These are phyloP conservation scores for Leptographium galeiforme DNA, from an alignment of 2,329 filamentous ascomycete genomes.

Conservation along the genomic window DNA sequence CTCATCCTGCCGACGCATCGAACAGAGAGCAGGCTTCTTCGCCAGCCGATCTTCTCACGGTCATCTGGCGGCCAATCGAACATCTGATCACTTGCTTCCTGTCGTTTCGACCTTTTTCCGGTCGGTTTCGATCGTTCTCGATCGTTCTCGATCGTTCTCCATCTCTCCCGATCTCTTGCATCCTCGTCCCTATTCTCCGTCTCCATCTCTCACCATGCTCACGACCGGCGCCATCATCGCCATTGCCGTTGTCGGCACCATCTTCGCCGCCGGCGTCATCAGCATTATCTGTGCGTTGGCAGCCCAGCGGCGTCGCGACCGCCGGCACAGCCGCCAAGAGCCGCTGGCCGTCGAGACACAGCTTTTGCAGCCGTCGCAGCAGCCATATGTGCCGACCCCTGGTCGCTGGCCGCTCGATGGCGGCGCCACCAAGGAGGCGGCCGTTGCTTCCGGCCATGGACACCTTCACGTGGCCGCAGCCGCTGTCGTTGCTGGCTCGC, in stretches of 20 bases:
- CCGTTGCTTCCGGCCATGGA: not conserved
- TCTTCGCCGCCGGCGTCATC: slow-evolving; percentile 28
- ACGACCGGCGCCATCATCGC: slow-evolving; percentile 24
- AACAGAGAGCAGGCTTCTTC: too few relatives aligned
- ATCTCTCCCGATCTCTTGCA: not conserved
- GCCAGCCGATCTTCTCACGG: too few relatives aligned
- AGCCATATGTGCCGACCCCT: not conserved
- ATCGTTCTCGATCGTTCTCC: not conserved
- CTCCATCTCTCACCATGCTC: slow-evolving; percentile 7
- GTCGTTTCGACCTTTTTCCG: too few relatives aligned
- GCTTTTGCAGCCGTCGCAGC: too few relatives aligned
- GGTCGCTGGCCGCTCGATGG: not conserved
- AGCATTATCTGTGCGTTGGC: slow-evolving; percentile 29
- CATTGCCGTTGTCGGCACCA: slow-evolving; percentile 33
- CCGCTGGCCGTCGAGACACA: too few relatives aligned
- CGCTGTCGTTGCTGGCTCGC: not conserved
- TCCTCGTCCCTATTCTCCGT: not conserved
- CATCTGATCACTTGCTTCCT: too few relatives aligned
- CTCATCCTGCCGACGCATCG: too few relatives aligned
- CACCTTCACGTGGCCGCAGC: not conserved
- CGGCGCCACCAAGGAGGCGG: not conserved
- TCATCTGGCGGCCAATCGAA: too few relatives aligned
- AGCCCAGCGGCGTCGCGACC: slow-evolving; percentile 12
- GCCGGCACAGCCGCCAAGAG: too few relatives aligned
- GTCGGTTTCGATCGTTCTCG: too few relatives aligned